phyloP scores from a whole-genome alignment of 805 yeast species.

The Kurtzmaniella fragi region DNA sequence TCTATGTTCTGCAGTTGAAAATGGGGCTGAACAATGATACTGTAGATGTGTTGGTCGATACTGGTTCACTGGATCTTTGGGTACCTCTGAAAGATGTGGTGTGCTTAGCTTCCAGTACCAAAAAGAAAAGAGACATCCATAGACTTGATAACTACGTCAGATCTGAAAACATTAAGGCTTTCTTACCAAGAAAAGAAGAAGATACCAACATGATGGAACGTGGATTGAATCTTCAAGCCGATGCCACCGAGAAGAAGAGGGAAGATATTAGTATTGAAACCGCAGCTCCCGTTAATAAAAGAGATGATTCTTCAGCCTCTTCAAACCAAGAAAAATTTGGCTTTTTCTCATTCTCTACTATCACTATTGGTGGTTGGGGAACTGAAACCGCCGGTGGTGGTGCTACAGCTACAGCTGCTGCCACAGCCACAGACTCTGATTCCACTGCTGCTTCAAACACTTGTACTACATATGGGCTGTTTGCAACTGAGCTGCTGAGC shows the following conservation, averaged over 20 bases:
- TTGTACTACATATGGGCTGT: conserved; percentile 46
- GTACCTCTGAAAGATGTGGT: conserved; percentile 27
- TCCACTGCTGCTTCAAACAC: conserved; percentile 18
- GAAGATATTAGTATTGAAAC: too few species aligned
- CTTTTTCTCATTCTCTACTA: not conserved
- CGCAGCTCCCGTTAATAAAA: too few species aligned
- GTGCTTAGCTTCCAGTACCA: conserved; percentile 12
- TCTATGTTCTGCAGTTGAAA: conserved; percentile 21
- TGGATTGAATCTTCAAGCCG: not conserved
- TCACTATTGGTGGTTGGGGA: not conserved
- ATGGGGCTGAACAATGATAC: conserved; percentile 27
- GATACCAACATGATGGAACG: not conserved
- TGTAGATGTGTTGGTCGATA: conserved; percentile 31
- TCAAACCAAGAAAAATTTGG: too few species aligned
- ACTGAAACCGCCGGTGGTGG: conserved; percentile 5
- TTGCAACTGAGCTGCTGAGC: conserved; percentile 35
- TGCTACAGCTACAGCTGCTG: conserved; percentile 2
- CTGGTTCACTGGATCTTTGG: conserved; percentile 42
- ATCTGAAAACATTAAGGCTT: not conserved
- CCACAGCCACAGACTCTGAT: too few species aligned
- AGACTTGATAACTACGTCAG: not conserved
- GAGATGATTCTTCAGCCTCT: too few species aligned
- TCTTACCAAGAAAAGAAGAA: not conserved
- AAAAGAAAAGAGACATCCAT: not conserved
- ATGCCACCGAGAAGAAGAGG: not conserved